phyloP scores from a whole-genome alignment of 2,329 filamentous ascomycete genomes.

The Myriangium duriaei region DNA sequence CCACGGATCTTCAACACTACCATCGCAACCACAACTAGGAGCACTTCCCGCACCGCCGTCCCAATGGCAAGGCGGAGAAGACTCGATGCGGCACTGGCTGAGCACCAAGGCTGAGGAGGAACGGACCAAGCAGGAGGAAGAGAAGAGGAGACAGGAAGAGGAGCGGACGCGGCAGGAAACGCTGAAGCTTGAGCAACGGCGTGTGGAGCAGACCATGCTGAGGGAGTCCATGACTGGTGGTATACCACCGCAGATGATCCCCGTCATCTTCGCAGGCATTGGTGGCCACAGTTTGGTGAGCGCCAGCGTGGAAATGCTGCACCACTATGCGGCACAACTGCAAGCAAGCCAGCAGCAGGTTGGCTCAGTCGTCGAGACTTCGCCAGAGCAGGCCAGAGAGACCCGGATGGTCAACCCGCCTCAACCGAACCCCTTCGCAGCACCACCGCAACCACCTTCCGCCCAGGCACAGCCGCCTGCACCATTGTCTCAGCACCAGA shows the following conservation, averaged over 20 bases:
- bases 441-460: conserved; percentile 15
- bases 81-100: conserved; percentile 40
- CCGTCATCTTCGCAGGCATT: conserved; percentile 42
- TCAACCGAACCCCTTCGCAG: conserved; percentile 16
- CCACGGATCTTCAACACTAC: conserved; percentile 19
- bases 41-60: conserved; percentile 31
- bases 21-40: conserved; percentile 19
- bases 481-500: conserved; percentile 20
- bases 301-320: conserved; percentile 38
- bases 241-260: conserved; percentile 39
- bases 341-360: conserved; percentile 28
- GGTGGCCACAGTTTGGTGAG: conserved; percentile 36
- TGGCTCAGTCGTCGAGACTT: conserved; percentile 22
- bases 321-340: conserved; percentile 36
- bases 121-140: conserved; percentile 41
- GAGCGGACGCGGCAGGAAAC: conserved; percentile 41
- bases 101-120: conserved; percentile 40
- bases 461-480: conserved; percentile 18
- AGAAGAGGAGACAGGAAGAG: conserved; percentile 42
- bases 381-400: conserved; percentile 31
- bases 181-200: conserved; percentile 37
- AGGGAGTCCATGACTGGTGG: conserved; percentile 40
- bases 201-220: conserved; percentile 41
- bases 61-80: conserved; percentile 39
- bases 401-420: conserved; percentile 29